Evolutionary conservation across 768 basidiomycete genomes (phyloP).

Genomic region (Infundibulicybe gibba): DNA sequence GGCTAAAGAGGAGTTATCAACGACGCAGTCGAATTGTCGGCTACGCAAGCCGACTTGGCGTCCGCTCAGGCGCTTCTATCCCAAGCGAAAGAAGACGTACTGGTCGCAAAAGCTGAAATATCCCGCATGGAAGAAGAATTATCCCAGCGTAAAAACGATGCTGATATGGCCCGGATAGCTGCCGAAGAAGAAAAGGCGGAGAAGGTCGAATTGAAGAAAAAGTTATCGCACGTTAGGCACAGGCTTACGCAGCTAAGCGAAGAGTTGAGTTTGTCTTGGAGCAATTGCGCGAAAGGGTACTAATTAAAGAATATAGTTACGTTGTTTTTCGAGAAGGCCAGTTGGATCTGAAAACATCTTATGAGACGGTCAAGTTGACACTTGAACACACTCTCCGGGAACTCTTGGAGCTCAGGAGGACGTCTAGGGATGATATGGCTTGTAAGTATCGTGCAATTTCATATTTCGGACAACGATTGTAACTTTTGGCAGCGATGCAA

Average conservation of each 20-base stretch:
- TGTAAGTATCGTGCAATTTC: background rate
- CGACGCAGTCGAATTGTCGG: no score
- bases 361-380: constrained; percentile 1
- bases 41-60: no score
- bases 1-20: no score
- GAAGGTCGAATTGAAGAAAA: constrained; percentile 3
- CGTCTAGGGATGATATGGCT: constrained; percentile 6
- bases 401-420: constrained; percentile 1
- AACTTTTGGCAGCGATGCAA: no score
- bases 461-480: no score
- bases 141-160: background rate
- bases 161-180: background rate
- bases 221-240: background rate
- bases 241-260: constrained; percentile 5
- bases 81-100: no score
- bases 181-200: background rate
- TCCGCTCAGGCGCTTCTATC: no score
- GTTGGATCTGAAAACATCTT: constrained; percentile 3
- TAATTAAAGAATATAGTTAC: constrained; percentile 3
- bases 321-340: constrained; percentile 1
- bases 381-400: constrained; percentile 4
- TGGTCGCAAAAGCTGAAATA: no score
- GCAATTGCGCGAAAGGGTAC: background rate
- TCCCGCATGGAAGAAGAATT: no score
- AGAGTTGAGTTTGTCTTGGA: constrained; percentile 1